phyloP scores from a whole-genome alignment of 257 asterid genomes.

The Galeopsis tetrahit region DNA sequence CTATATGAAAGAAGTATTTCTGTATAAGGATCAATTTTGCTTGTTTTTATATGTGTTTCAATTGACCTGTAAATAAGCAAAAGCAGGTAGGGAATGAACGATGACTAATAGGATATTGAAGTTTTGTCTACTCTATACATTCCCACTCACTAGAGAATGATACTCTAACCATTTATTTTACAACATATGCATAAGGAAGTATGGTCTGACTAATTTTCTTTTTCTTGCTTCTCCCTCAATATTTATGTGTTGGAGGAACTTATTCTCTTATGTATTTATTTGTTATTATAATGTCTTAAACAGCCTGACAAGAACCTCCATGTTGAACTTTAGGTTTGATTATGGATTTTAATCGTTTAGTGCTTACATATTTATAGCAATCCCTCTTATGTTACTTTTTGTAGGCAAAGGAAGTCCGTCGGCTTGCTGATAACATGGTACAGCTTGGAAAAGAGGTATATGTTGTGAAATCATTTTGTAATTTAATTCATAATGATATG shows the following conservation, averaged over 20 bases:
- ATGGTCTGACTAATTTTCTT: background rate
- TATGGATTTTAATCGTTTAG: background rate
- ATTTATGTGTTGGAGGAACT: background rate
- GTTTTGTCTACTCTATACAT: background rate
- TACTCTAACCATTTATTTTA: background rate
- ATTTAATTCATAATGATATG: constrained; percentile 10
- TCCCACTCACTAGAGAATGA: background rate
- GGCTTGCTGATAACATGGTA: constrained; percentile 97
- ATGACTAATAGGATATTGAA: background rate
- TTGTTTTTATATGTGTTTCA: background rate
- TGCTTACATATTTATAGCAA: background rate
- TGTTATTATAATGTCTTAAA: constrained; percentile 1
- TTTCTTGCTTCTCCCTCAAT: background rate
- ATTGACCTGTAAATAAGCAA: background rate
- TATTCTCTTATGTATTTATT: background rate
- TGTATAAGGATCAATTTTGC: background rate
- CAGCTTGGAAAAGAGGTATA: constrained; percentile 94
- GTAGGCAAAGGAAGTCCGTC: constrained; percentile 94
- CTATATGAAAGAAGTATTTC: background rate
- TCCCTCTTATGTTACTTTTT: constrained; percentile 21
- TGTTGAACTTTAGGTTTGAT: constrained; percentile 6
- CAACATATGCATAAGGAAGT: background rate
- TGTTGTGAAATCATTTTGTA: background rate
- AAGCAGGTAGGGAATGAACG: background rate
- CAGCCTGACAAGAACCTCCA: constrained; percentile 1